Percentiles rank a stretch among this genome's conserved stretches.
These are phyloP conservation scores for Trichophyton verrucosum DNA, from an alignment of 2,329 filamentous ascomycete genomes.

Conservation along the genomic window DNA sequence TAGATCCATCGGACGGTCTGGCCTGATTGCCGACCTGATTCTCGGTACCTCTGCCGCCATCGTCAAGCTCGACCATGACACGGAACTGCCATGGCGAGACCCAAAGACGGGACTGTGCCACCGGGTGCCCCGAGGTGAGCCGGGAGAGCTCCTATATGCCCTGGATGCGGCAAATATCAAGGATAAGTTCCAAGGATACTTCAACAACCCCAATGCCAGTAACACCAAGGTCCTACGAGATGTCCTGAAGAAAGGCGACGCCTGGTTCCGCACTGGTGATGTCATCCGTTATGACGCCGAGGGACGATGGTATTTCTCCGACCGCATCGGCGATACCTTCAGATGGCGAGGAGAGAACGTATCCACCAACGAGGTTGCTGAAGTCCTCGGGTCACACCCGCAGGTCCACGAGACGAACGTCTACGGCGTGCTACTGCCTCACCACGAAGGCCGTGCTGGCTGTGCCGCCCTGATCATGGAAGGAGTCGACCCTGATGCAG, in stretches of 20 bases:
- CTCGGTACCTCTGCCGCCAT: slow-evolving; percentile 43
- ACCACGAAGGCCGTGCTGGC: slow-evolving; percentile 73
- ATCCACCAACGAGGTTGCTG: slow-evolving; percentile 68
- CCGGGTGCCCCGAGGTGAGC: slow-evolving; percentile 44
- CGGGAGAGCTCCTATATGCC: slow-evolving; percentile 64
- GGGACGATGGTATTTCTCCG: slow-evolving; percentile 65
- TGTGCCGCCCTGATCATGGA: slow-evolving; percentile 59
- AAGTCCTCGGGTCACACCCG: slow-evolving; percentile 55
- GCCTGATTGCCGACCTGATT: slow-evolving; percentile 47
- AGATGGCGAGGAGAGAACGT: slow-evolving; percentile 65
- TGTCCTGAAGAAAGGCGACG: slow-evolving; percentile 63
- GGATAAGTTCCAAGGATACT: slow-evolving; percentile 68
- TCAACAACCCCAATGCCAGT: slow-evolving; percentile 58
- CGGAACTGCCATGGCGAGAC: slow-evolving; percentile 55
- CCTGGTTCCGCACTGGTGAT: slow-evolving; percentile 77
- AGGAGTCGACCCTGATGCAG: slow-evolving; percentile 4
- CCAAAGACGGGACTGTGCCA: slow-evolving; percentile 57
- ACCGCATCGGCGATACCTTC: slow-evolving; percentile 47
- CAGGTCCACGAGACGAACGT: slow-evolving; percentile 68
- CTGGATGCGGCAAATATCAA: slow-evolving; percentile 53
- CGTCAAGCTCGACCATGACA: slow-evolving; percentile 59
- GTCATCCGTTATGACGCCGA: slow-evolving; percentile 58
- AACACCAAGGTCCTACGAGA: slow-evolving; percentile 60
- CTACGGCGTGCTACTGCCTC: slow-evolving; percentile 66
- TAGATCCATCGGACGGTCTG: slow-evolving; percentile 68